phyloP scores from a whole-genome alignment of 805 yeast genomes.

The Ogataea trehalophila region DNA sequence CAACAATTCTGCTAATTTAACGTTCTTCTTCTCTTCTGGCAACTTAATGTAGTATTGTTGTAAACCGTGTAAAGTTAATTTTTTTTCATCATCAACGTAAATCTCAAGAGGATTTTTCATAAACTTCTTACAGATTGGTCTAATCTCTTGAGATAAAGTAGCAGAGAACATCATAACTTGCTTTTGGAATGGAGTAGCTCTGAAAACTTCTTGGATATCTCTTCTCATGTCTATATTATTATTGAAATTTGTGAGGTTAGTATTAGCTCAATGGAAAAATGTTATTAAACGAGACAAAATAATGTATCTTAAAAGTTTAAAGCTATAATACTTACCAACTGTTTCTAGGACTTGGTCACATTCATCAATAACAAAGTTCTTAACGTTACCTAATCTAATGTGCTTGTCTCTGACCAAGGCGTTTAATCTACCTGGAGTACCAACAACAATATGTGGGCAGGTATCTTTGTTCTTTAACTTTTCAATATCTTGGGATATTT shows the following conservation, averaged over 20 bases:
- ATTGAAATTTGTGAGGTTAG: neutral
- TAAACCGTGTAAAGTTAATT: conserved; percentile 94
- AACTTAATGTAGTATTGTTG: conserved; percentile 94
- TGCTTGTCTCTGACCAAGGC: conserved; percentile 91
- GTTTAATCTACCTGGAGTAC: conserved; percentile 96
- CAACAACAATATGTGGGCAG: conserved; percentile 94
- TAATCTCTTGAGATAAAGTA: conserved; percentile 86
- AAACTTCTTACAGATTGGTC: conserved; percentile 96
- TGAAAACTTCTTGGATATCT: conserved; percentile 96
- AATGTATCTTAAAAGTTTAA: neutral
- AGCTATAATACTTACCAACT: conserved; percentile 22
- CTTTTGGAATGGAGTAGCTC: conserved; percentile 96
- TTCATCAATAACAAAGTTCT: conserved; percentile 94
- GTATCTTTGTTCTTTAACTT: conserved; percentile 86
- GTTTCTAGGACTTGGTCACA: conserved; percentile 95
- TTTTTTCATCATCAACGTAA: conserved; percentile 96
- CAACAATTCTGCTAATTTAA: conserved; percentile 84
- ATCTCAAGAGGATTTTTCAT: conserved; percentile 97
- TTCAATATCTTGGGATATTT: conserved; percentile 80
- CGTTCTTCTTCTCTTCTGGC: conserved; percentile 87
- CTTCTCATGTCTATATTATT: conserved; percentile 83
- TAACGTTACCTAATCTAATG: conserved; percentile 80
- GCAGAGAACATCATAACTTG: conserved; percentile 99
- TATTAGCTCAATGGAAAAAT: neutral
- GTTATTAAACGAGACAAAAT: neutral